Conservation (phyloP, 345 rosid genomes). For the Hypericum androsaemum region DNA sequence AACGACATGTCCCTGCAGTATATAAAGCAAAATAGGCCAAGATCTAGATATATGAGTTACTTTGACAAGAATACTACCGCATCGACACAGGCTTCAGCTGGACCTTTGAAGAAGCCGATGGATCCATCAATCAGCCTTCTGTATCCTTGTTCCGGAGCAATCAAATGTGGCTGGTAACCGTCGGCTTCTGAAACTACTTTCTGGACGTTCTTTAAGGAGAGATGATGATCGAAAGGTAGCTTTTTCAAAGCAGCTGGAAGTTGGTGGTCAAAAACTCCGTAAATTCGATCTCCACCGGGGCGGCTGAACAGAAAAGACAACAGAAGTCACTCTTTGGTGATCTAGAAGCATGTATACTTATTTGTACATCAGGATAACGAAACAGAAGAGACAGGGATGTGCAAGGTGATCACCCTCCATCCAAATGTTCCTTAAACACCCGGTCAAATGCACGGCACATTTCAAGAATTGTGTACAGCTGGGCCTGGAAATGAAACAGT, state of each 20-base stretch:
- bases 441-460: slow-evolving; percentile 97
- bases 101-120: slow-evolving; percentile 92
- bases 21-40: background rate
- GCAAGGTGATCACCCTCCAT: slow-evolving; percentile 72
- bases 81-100: slow-evolving; percentile 97
- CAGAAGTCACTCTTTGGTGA: slow-evolving; percentile 1
- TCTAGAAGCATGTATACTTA: background rate
- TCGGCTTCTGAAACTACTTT: slow-evolving; percentile 97
- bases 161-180: slow-evolving; percentile 99
- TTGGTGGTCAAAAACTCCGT: slow-evolving; percentile 95
- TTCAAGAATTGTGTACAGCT: slow-evolving; percentile 86
- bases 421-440: slow-evolving; percentile 93
- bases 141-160: slow-evolving; percentile 99
- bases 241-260: slow-evolving; percentile 96
- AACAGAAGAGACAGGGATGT: background rate
- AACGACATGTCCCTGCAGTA: background rate
- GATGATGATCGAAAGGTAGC: slow-evolving; percentile 94
- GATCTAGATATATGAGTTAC: background rate
- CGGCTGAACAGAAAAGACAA: slow-evolving; percentile 37
- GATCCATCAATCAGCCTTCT: slow-evolving; percentile 98
- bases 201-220: slow-evolving; percentile 86
- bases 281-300: slow-evolving; percentile 95
- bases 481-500: slow-evolving; percentile 52
- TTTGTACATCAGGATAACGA: background rate
- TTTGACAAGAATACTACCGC: slow-evolving; percentile 51